Percentiles rank a stretch among this genome's conserved stretches.
Conservation (phyloP, 495 filamentous ascomycete species). For the Penicillium chermesinum region DNA sequence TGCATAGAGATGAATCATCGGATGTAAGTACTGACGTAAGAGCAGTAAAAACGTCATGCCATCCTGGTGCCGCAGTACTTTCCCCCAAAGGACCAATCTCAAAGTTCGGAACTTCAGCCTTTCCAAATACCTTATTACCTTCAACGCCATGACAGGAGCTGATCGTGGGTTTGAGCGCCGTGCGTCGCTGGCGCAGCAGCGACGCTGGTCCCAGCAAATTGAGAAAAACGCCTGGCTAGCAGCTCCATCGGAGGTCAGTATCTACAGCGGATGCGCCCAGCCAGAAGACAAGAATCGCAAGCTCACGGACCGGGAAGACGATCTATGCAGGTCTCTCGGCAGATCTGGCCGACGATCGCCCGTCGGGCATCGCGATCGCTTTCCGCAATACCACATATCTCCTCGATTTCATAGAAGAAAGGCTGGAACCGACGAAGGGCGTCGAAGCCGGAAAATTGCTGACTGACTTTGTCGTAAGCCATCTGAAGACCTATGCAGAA, state of each 20-base stretch:
- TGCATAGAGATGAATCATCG: too few species aligned
- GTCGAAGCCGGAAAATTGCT: constrained; percentile 38
- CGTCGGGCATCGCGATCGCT: constrained; percentile 57
- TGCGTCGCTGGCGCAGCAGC: constrained; percentile 28
- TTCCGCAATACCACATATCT: constrained; percentile 76
- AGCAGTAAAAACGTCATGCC: too few species aligned
- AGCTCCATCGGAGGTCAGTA: constrained; percentile 19
- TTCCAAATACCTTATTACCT: not conserved
- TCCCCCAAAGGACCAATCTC: not conserved
- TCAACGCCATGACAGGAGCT: not conserved
- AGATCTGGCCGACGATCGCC: constrained; percentile 43
- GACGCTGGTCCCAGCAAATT: constrained; percentile 25
- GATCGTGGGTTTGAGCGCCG: constrained; percentile 23
- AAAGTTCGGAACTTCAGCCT: not conserved
- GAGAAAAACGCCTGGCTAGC: constrained; percentile 20
- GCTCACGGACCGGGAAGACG: constrained; percentile 36
- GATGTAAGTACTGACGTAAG: too few species aligned
- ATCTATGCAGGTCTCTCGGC: constrained; percentile 61
- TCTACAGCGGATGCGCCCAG: not conserved
- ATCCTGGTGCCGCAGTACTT: too few species aligned
- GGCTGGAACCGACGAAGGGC: constrained; percentile 28
- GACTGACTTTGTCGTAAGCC: constrained; percentile 45
- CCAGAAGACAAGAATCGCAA: not conserved
- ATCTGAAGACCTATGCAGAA: constrained; percentile 53
- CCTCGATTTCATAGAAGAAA: constrained; percentile 65